Base-by-base conservation (phyloP, 225 moss, liverwort and hornwort genomes). In the Bryoerythrophyllum caledonicum region DNA sequence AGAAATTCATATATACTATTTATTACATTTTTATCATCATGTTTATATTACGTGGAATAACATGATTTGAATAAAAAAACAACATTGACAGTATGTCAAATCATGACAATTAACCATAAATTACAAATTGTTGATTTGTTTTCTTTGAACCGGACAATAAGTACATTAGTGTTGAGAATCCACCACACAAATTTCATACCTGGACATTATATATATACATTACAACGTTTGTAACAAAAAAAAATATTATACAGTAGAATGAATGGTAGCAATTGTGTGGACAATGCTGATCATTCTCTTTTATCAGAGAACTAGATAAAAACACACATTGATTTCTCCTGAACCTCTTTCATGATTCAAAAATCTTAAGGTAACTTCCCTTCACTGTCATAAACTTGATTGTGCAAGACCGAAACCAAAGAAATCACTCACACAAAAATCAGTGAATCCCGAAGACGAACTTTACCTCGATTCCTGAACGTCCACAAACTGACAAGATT, bases 191-290 rank as follows among this genome's bases (percentile, higher is more conserved):
- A 10, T 23, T 34, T 17, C 52, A 4, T 21, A 5, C 5, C 2
- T 15, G 8, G 0, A 21, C 1, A 32, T 12, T 6, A 12, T 3
- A 0, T 6, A 30, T 6, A 0, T 2, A 7, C 3, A 21, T 13
- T 1, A 7, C 0, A 0, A 68, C 3, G 23, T 15, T 1, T 8
- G 1, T 14, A 69, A 63, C 16, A 60, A 73, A 2, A 60, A 62
- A 1, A 0, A 21, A 58, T 10, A 52, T 1, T 78, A 70, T 75
- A 32, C 74, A 71, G 82, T 82, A 82, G 78, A 82, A 82, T 66
- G 75, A 82, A 7, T 6, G 17, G 4, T 74, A 82, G 71, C 60
- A 71, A 82, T 65, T 82, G 71, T 79, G 79, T 1, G 66, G 21
- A 32, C 14, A 51, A 30, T 65, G 26, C 2, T 63, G 14, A 77